Evolutionary conservation across 2,329 filamentous ascomycete genomes (phyloP).

Genomic region (Didymellaceae sp.): DNA sequence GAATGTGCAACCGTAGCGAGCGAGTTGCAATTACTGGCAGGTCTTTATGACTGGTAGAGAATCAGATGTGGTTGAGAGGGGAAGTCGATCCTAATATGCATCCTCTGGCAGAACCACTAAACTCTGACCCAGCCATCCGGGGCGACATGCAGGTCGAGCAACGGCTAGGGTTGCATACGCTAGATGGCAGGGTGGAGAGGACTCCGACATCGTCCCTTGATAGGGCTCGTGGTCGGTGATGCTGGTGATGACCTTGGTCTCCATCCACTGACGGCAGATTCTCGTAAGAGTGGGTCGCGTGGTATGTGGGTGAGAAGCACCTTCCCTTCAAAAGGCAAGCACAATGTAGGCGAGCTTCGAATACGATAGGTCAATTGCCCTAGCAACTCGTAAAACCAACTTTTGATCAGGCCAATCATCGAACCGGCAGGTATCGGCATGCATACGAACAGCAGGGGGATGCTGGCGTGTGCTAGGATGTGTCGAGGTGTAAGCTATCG

Average conservation of each 20-base stretch:
- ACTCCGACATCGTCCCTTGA: conserved; percentile 22
- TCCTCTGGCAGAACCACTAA: conserved; percentile 21
- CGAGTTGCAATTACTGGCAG: conserved; percentile 40
- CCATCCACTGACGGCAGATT: conserved; percentile 15
- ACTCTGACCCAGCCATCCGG: conserved; percentile 31
- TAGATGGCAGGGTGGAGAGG: conserved; percentile 30
- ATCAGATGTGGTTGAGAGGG: conserved; percentile 19
- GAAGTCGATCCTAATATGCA: conserved; percentile 36
- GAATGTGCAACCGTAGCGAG: conserved; percentile 48
- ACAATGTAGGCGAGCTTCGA: conserved; percentile 14
- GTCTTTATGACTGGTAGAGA: conserved; percentile 26
- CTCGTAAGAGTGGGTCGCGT: conserved; percentile 28
- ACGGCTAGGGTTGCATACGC: conserved; percentile 41
- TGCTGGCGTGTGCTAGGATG: conserved; percentile 24
- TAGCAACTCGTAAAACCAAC: conserved; percentile 22
- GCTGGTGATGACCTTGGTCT: conserved; percentile 16
- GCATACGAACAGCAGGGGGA: conserved; percentile 18
- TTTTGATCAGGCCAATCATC: conserved; percentile 17
- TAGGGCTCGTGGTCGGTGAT: conserved; percentile 17
- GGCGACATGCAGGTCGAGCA: conserved; percentile 18
- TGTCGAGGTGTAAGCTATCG: conserved; percentile 21
- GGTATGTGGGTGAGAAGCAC: conserved; percentile 21
- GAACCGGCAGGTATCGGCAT: conserved; percentile 12
- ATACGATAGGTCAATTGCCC: conserved; percentile 23
- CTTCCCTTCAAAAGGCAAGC: conserved; percentile 21